Conservation (phyloP, 106 monocot genomes). For the Platanthera guangdongensis region DNA sequence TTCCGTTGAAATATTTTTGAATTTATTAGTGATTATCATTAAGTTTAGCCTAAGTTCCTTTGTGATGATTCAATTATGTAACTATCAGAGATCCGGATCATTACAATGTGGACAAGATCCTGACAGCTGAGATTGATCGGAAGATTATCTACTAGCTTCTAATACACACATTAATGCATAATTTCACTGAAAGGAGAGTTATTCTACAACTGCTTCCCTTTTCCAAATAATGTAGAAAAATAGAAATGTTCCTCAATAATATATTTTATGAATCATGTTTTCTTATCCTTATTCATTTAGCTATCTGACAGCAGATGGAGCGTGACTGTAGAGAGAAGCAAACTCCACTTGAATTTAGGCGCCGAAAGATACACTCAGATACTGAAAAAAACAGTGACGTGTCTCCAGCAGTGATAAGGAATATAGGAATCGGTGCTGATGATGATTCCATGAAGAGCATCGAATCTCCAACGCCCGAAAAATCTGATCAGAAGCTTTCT, state of each 20-base stretch:
- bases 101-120: too few relatives aligned
- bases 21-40: too few relatives aligned
- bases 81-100: too few relatives aligned
- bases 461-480: constrained; percentile 51
- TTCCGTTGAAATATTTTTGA: too few relatives aligned
- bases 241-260: not conserved
- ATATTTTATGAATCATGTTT: not conserved
- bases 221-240: not conserved
- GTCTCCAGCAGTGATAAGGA: constrained; percentile 7
- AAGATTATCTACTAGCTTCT: too few relatives aligned
- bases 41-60: too few relatives aligned
- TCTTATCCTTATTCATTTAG: not conserved
- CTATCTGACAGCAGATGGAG: constrained; percentile 17
- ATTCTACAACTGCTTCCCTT: not conserved
- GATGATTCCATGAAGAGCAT: constrained; percentile 16
- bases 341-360: constrained; percentile 22
- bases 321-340: constrained; percentile 16
- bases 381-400: constrained; percentile 9
- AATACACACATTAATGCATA: too few relatives aligned
- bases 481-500: constrained; percentile 26
- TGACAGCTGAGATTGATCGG: too few relatives aligned
- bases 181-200: not conserved
- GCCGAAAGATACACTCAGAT: constrained; percentile 15
- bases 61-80: too few relatives aligned
- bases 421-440: constrained; percentile 2